Conservation (phyloP, 768 basidiomycete species). For the Tricholoma flavovirens region DNA sequence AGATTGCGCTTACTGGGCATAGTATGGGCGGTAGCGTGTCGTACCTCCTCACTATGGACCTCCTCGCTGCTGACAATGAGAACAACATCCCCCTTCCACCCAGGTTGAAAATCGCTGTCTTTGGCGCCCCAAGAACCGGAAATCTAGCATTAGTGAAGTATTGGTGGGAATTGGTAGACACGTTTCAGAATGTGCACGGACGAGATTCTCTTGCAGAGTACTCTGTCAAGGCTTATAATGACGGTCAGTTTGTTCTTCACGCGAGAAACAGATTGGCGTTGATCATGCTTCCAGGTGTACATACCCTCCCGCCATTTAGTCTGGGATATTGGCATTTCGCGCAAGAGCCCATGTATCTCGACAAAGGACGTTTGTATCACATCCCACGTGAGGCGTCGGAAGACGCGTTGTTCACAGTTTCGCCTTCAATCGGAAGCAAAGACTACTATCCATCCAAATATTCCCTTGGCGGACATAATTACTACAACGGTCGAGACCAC, state of each 20-base stretch:
- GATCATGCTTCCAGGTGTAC: constrained; percentile 37
- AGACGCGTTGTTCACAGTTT: constrained; percentile 37
- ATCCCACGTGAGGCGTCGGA: constrained; percentile 43
- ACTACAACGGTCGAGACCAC: constrained; percentile 52
- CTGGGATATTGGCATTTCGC: constrained; percentile 53
- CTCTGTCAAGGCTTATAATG: constrained; percentile 49
- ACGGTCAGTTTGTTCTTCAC: constrained; percentile 26
- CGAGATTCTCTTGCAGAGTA: constrained; percentile 37
- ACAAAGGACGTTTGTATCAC: constrained; percentile 40
- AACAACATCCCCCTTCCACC: constrained; percentile 14
- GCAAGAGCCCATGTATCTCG: constrained; percentile 41
- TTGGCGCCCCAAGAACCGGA: constrained; percentile 49
- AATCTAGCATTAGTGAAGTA: constrained; percentile 35
- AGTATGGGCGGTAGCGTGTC: constrained; percentile 52
- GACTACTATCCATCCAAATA: constrained; percentile 20
- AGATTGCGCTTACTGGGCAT: constrained; percentile 51
- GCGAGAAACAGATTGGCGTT: not conserved
- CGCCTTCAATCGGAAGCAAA: constrained; percentile 14
- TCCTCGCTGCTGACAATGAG: constrained; percentile 28
- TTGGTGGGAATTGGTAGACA: constrained; percentile 33
- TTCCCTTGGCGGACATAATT: constrained; percentile 58
- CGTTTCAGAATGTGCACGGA: constrained; percentile 31
- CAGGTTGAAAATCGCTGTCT: constrained; percentile 39
- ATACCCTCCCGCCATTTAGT: constrained; percentile 45
- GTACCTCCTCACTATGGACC: constrained; percentile 44